Percentiles rank a stretch among this genome's conserved stretches.
Evolutionary conservation across 345 rosid genomes (phyloP).

Genomic region (Arabis hirsuta): DNA sequence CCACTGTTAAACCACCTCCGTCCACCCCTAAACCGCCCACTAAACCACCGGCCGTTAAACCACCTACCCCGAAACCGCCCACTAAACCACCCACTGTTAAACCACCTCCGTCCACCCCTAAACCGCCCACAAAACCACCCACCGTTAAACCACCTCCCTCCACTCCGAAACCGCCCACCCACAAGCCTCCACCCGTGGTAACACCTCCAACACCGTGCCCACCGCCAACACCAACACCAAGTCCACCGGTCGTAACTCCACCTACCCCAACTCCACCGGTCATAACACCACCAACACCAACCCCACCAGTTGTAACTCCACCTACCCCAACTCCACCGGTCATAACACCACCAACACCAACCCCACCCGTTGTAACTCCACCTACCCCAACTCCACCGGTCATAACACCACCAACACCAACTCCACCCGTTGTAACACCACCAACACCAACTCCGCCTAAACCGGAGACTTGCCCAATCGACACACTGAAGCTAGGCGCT

Average conservation of each 20-base stretch:
- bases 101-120: constrained; percentile 45
- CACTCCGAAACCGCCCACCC: constrained; percentile 13
- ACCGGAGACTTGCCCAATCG: constrained; percentile 74
- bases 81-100: constrained; percentile 21
- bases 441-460: constrained; percentile 41
- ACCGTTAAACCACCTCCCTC: constrained; percentile 35
- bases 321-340: constrained; percentile 34
- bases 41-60: constrained; percentile 33
- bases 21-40: constrained; percentile 14
- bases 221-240: constrained; percentile 28
- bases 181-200: constrained; percentile 29
- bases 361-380: constrained; percentile 9
- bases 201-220: not conserved
- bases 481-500: constrained; percentile 73
- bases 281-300: constrained; percentile 7
- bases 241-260: constrained; percentile 16
- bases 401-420: not conserved
- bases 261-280: constrained; percentile 32
- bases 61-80: constrained; percentile 49
- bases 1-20: constrained; percentile 34
- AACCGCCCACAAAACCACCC: constrained; percentile 45
- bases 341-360: constrained; percentile 12
- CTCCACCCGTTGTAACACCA: not conserved
- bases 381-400: constrained; percentile 25
- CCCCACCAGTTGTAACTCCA: not conserved